Evolutionary conservation across 257 asterid genomes (phyloP), one percentile per base, ranked within the genome.

Genomic region (Nemophila menziesii): DNA sequence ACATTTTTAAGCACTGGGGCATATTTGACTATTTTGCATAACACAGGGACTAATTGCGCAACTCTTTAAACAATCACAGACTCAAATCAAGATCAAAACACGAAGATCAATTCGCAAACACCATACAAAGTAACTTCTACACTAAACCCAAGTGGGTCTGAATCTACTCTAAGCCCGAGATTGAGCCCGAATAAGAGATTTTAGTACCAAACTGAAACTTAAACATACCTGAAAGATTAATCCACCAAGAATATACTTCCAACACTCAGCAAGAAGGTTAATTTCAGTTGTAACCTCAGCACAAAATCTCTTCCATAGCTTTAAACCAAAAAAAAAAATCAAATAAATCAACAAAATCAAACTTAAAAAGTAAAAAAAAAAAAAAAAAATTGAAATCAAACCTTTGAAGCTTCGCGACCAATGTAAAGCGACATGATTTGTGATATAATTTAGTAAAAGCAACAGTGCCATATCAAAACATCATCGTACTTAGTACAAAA

Each of bases 391-490:
- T 26, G 27, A 15, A 16, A 10, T 39, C 39, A 34, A 41, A 41
- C 46, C 46, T 41, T 41, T 17, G 46, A 41, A 41, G 46, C 46
- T 24, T 41, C 46, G 18, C 46, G 46, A 41, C 46, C 46, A 41
- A 41, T 41, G 90, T 89, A 89, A 75, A 84, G 65, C 82, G 97
- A 78, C 97, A 89, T 89, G 43, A 22, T 33, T 54, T 53, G 39
- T 74, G 67, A n/a, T 47, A 22, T 49, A n/a, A n/a, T n/a, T 39
- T 44, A 39, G 62, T 51, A 52, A 34, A 59, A 44, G 46, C 18
- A 64, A 46, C 65, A 72, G 56, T 59, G 51, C 87, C 92, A 75
- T 78, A 73, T 73, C 56, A 82, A 74, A 69, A 69, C 80, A 46
- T 58, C 66, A 57, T 60, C 67, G 46, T 23, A 51, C 65, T 56